phyloP scores from a whole-genome alignment of 2,329 filamentous ascomycete species.

The Pestalotiopsis sp. region DNA sequence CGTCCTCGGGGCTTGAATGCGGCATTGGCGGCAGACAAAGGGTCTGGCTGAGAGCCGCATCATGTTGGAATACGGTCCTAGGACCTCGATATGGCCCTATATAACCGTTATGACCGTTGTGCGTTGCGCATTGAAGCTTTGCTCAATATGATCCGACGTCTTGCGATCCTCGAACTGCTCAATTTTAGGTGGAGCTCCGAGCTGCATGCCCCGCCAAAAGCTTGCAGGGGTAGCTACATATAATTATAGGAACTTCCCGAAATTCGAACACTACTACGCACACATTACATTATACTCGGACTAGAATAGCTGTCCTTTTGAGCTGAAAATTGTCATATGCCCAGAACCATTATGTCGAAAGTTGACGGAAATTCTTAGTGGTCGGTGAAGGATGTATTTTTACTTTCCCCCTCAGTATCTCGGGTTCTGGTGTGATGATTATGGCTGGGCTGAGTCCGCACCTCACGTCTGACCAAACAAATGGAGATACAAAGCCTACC shows the following conservation, averaged over 20 bases:
- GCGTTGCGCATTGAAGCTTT: background rate
- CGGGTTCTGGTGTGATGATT: too few species aligned
- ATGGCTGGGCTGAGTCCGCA: too few species aligned
- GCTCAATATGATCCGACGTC: background rate
- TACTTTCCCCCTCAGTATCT: too few species aligned
- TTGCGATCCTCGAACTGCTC: background rate
- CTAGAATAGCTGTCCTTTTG: background rate
- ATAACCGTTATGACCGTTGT: background rate
- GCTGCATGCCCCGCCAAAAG: conserved; percentile 18
- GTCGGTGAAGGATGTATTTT: too few species aligned
- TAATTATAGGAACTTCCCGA: background rate
- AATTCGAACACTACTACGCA: background rate
- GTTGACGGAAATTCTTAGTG: too few species aligned
- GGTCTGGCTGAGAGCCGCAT: conserved; percentile 24
- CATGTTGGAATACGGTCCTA: background rate
- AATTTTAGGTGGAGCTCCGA: conserved; percentile 17
- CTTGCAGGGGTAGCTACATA: conserved; percentile 22
- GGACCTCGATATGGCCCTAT: background rate
- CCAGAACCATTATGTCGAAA: too few species aligned
- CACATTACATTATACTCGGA: background rate
- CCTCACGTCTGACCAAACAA: too few species aligned
- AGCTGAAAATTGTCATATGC: too few species aligned
- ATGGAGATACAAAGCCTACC: too few species aligned
- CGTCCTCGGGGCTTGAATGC: conserved; percentile 20
- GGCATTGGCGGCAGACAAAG: conserved; percentile 30